Evolutionary conservation across 2,329 filamentous ascomycete genomes (phyloP).

Genomic region (Sporothrix sp.): DNA sequence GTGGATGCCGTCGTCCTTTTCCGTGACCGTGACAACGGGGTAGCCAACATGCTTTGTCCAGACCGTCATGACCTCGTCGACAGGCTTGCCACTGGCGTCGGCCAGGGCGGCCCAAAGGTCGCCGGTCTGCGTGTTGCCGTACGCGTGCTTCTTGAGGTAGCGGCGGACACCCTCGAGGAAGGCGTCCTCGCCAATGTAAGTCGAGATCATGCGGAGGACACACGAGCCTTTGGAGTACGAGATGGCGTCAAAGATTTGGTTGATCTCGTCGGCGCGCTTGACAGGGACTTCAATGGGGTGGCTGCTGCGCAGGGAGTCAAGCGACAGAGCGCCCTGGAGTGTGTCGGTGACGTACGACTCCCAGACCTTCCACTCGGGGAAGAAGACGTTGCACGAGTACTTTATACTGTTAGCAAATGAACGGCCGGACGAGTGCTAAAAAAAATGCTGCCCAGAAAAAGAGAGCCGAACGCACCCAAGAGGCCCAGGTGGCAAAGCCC

Average conservation of each 20-base stretch:
- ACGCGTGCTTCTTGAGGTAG: conserved; percentile 95
- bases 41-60: conserved; percentile 97
- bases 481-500: conserved; percentile 83
- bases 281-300: conserved; percentile 96
- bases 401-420: conserved; percentile 15
- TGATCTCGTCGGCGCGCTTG: conserved; percentile 90
- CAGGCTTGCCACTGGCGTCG: conserved; percentile 82
- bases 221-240: conserved; percentile 96
- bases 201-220: conserved; percentile 94
- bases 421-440: too few relatives aligned
- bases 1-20: conserved; percentile 63
- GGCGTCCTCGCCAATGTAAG: conserved; percentile 81
- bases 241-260: conserved; percentile 96
- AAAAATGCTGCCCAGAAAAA: neutral
- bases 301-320: conserved; percentile 87
- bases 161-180: conserved; percentile 87
- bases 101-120: conserved; percentile 85
- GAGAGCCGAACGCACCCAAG: conserved; percentile 31
- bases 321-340: conserved; percentile 72
- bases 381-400: conserved; percentile 92
- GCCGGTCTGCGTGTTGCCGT: conserved; percentile 82
- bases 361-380: conserved; percentile 98
- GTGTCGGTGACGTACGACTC: conserved; percentile 90
- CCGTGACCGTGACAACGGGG: conserved; percentile 79
- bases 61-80: conserved; percentile 82